Evolutionary conservation across 305 asterid genomes (phyloP).

Genomic region (Fraxinus albicans): DNA sequence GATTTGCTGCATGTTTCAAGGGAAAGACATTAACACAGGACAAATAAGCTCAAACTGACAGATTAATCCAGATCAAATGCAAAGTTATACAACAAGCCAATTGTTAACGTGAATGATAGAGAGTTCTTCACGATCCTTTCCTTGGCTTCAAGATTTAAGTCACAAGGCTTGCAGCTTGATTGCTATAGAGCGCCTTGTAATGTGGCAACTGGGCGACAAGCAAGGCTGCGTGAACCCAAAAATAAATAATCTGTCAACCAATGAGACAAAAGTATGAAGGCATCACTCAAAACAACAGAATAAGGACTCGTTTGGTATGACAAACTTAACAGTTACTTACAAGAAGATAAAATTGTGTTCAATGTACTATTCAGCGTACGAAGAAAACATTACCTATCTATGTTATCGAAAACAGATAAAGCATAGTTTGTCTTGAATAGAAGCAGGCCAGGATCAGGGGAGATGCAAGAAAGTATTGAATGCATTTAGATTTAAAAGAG

Average conservation of each 20-base stretch:
- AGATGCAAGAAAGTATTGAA: neutral
- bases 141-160: neutral
- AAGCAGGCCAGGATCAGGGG: neutral
- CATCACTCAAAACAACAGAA: neutral
- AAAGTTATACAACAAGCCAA: neutral
- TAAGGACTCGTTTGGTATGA: neutral
- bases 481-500: neutral
- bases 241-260: neutral
- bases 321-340: neutral
- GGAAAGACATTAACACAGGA: neutral
- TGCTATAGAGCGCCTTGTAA: neutral
- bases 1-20: neutral
- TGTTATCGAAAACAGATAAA: neutral
- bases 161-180: neutral
- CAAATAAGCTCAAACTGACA: neutral
- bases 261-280: neutral
- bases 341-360: neutral
- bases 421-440: neutral
- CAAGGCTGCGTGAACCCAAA: neutral
- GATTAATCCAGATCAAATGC: neutral
- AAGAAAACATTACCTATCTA: neutral
- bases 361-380: neutral
- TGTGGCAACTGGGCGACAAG: neutral
- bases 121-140: neutral
- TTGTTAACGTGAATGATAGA: neutral